Conservation (phyloP, 352 stramenopile species). For the Ochromonadaceae sp. region DNA sequence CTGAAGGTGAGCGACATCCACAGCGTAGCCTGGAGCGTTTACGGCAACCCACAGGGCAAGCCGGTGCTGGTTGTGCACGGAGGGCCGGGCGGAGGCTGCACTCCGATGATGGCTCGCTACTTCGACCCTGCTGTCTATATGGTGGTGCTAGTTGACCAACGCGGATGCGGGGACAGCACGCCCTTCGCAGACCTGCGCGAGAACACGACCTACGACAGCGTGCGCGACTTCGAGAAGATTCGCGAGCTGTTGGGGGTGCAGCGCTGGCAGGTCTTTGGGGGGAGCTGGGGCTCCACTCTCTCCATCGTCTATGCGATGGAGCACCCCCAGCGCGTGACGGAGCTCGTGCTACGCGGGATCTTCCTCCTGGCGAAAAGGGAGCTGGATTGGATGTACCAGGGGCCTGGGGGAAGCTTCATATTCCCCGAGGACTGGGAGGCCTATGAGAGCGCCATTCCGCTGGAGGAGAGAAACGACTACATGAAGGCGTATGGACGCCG, state of each 20-base stretch:
- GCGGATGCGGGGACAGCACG: constrained; percentile 62
- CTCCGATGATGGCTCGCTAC: constrained; percentile 54
- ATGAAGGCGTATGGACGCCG: constrained; percentile 64
- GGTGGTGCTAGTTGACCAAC: constrained; percentile 79
- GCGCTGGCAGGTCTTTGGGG: constrained; percentile 77
- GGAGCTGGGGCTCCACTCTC: constrained; percentile 73
- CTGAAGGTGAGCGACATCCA: constrained; percentile 60
- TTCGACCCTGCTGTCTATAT: constrained; percentile 64
- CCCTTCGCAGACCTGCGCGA: constrained; percentile 63
- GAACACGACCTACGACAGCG: constrained; percentile 59
- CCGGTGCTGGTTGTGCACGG: constrained; percentile 78
- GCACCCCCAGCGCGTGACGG: constrained; percentile 54
- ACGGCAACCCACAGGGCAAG: constrained; percentile 37
- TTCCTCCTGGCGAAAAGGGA: constrained; percentile 67
- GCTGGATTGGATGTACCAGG: constrained; percentile 72
- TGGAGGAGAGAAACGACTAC: constrained; percentile 57
- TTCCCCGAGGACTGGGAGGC: constrained; percentile 73
- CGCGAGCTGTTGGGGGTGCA: constrained; percentile 59
- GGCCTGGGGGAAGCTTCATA: constrained; percentile 59
- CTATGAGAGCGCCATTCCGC: constrained; percentile 60
- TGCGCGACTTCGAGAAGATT: constrained; percentile 69
- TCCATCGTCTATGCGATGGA: constrained; percentile 28
- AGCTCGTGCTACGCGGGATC: constrained; percentile 65
- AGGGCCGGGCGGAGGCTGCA: constrained; percentile 61
- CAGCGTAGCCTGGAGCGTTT: constrained; percentile 66